phyloP scores from a whole-genome alignment of 1,284 basidiomycete genomes.

The Cutaneotrichosporon daszewskae region DNA sequence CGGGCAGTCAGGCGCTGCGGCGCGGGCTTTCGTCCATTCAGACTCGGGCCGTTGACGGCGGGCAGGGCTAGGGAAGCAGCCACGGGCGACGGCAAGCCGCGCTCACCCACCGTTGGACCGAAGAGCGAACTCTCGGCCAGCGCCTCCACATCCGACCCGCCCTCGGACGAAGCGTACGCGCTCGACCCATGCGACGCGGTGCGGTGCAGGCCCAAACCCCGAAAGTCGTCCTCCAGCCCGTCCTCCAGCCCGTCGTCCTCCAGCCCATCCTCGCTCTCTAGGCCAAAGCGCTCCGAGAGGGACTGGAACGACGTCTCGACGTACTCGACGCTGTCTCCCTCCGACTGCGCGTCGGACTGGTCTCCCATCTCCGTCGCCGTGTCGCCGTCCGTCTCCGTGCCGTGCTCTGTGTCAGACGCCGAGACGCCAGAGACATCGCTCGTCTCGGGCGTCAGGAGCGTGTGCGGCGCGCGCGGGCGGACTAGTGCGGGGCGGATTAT shows the following conservation, averaged over 20 bases:
- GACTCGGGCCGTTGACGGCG: conserved; percentile 1
- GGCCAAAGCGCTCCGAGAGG: conserved; percentile 8
- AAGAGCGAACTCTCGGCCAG: conserved; percentile 2
- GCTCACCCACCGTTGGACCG: not conserved
- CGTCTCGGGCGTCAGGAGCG: conserved; percentile 41
- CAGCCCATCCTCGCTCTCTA: not conserved
- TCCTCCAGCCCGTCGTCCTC: conserved; percentile 1
- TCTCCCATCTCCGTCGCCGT: conserved; percentile 18
- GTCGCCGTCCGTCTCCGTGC: not conserved
- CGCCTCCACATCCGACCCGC: conserved; percentile 14
- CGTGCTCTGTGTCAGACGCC: conserved; percentile 11
- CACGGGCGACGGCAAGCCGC: conserved; percentile 2
- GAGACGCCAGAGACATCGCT: conserved; percentile 33
- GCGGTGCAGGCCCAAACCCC: conserved; percentile 9
- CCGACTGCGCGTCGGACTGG: conserved; percentile 17
- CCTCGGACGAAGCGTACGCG: conserved; percentile 40
- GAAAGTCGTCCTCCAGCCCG: conserved; percentile 1
- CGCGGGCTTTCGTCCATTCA: too few relatives aligned
- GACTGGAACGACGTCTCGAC: not conserved
- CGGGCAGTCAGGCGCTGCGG: conserved; percentile 13
- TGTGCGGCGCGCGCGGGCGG: conserved; percentile 14
- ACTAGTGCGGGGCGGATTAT: conserved; percentile 36
- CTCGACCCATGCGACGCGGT: conserved; percentile 24
- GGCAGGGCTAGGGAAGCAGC: not conserved
- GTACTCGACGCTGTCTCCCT: conserved; percentile 14